These are phyloP conservation scores for Hypsizygus marmoreus DNA, from an alignment of 768 basidiomycete genomes.

Conservation along the genomic window DNA sequence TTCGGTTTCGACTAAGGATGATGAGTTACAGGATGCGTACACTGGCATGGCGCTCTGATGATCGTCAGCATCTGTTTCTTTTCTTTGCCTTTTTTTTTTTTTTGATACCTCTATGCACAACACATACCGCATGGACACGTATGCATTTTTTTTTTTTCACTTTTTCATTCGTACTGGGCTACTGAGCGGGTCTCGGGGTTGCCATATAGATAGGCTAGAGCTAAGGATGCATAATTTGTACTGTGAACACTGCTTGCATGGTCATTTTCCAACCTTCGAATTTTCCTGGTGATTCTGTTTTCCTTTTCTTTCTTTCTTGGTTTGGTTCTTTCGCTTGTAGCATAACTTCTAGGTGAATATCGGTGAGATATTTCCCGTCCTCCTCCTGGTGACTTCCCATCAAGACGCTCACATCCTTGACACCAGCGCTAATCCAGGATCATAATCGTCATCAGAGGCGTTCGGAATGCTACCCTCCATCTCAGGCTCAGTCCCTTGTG, in stretches of 20 bases:
- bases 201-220: constrained; percentile 4
- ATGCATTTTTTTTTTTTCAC: neutral
- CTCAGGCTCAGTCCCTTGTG: too few species aligned
- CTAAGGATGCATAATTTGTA: constrained; percentile 9
- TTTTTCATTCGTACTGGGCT: neutral
- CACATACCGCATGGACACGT: neutral
- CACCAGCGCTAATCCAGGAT: too few species aligned
- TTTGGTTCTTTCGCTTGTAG: too few species aligned
- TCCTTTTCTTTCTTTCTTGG: neutral
- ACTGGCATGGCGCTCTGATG: constrained; percentile 14
- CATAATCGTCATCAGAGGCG: too few species aligned
- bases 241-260: neutral
- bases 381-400: too few species aligned
- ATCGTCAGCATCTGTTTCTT: too few species aligned
- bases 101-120: neutral
- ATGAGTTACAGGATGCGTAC: constrained; percentile 13
- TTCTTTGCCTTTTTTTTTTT: neutral
- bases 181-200: constrained; percentile 5
- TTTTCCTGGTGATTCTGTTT: too few species aligned
- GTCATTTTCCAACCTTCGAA: neutral
- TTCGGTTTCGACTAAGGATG: constrained; percentile 8
- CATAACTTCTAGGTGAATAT: too few species aligned
- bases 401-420: too few species aligned
- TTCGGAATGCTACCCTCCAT: too few species aligned
- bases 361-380: too few species aligned